Conservation (phyloP, 1,284 basidiomycete species). For the Puccinia horiana region DNA sequence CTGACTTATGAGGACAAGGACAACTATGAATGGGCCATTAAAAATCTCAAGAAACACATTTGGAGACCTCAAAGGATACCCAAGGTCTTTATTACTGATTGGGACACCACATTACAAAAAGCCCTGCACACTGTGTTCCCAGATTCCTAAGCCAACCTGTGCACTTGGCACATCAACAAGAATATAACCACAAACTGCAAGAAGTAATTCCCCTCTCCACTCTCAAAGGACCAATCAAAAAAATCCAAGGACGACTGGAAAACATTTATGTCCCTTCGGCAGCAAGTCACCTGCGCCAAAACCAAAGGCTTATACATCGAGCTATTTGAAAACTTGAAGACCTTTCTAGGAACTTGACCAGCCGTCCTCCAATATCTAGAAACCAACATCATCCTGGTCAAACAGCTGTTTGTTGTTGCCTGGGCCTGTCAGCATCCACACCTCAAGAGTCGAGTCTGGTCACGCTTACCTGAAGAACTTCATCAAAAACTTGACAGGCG, state of each 20-base stretch:
- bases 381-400: background rate
- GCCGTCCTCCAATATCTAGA: background rate
- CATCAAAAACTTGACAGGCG: background rate
- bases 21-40: constrained; percentile 1
- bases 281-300: background rate
- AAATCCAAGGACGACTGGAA: background rate
- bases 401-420: background rate
- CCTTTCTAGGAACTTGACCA: background rate
- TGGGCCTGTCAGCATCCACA: too few species aligned
- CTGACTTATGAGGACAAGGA: background rate
- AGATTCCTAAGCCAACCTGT: background rate
- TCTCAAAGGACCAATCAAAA: background rate
- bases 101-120: too few species aligned
- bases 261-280: background rate
- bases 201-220: background rate
- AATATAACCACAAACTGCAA: too few species aligned
- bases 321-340: background rate
- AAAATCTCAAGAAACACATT: too few species aligned
- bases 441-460: background rate
- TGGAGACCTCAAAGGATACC: too few species aligned
- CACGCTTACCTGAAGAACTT: background rate
- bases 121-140: too few species aligned
- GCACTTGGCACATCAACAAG: too few species aligned
- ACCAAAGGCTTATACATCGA: background rate
- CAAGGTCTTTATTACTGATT: too few species aligned